A percentile compares a stretch with the other conserved stretches of the same genome.
These are phyloP conservation scores for Aspergillus ellipticus DNA, from an alignment of 495 filamentous ascomycete genomes.

Conservation along the genomic window DNA sequence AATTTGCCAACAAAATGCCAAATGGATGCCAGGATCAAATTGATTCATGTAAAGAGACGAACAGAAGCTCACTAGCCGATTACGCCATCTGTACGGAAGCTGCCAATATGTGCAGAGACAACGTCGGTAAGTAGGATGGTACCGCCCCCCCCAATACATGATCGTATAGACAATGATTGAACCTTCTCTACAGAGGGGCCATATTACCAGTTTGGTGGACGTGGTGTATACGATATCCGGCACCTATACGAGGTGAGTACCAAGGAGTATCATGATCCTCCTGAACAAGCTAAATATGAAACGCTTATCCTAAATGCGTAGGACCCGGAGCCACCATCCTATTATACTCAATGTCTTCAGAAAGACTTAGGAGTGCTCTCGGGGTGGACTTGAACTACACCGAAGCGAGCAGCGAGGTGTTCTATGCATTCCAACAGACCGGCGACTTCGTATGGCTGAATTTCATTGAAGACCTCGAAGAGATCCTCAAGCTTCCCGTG, in stretches of 20 bases:
- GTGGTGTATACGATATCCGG: conserved; percentile 63
- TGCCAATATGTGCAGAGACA: conserved; percentile 37
- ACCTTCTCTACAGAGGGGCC: conserved; percentile 27
- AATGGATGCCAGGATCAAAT: conserved; percentile 62
- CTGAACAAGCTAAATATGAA: conserved; percentile 32
- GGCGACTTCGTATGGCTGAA: conserved; percentile 46
- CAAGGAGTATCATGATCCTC: no score
- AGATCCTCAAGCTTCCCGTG: conserved; percentile 51
- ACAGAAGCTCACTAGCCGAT: conserved; percentile 40
- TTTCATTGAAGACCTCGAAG: conserved; percentile 50
- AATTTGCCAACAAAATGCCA: conserved; percentile 45
- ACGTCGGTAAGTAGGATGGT: conserved; percentile 31
- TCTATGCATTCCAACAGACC: conserved; percentile 52
- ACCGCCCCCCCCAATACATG: conserved; percentile 29
- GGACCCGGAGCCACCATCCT: conserved; percentile 60
- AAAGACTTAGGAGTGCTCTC: conserved; percentile 54
- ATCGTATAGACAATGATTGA: conserved; percentile 10
- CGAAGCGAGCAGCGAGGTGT: conserved; percentile 43
- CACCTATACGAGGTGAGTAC: conserved; percentile 36
- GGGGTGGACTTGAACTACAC: conserved; percentile 68
- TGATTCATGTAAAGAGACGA: conserved; percentile 41
- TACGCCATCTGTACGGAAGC: conserved; percentile 39
- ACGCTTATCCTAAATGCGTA: conserved; percentile 24
- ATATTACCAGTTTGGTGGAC: conserved; percentile 29
- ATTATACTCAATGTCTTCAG: conserved; percentile 59